Conservation (phyloP, 345 rosid species). For the Lepidium sativum region DNA sequence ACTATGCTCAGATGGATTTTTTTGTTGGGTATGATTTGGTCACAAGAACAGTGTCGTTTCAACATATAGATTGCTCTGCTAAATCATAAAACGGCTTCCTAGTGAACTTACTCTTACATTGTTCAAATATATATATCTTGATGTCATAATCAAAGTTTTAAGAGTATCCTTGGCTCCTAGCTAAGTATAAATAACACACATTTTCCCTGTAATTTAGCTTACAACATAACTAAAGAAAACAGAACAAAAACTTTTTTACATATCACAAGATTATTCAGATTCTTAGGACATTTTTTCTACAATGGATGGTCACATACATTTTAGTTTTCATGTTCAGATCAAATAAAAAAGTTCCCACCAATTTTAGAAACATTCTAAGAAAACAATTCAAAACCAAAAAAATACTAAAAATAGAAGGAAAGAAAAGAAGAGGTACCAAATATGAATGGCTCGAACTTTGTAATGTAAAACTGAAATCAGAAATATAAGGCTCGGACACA, state of each 20-base stretch:
- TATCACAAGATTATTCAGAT: neutral
- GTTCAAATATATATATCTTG: neutral
- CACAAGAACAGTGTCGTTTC: slow-evolving; percentile 33
- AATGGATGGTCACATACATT: slow-evolving; percentile 14
- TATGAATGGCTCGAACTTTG: slow-evolving; percentile 10
- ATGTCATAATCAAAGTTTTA: neutral
- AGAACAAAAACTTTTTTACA: neutral
- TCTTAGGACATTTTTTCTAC: neutral
- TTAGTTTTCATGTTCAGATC: neutral
- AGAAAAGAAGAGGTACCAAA: neutral
- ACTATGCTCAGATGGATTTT: slow-evolving; percentile 44
- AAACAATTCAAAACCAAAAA: slow-evolving; percentile 1
- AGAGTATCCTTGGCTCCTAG: neutral
- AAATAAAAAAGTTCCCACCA: slow-evolving; percentile 1
- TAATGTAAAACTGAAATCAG: neutral
- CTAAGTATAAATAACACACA: neutral
- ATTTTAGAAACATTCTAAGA: neutral
- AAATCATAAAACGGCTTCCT: neutral
- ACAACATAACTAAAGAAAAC: neutral
- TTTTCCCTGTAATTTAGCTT: neutral
- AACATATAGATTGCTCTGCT: slow-evolving; percentile 37
- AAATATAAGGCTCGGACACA: neutral
- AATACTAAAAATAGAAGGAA: neutral
- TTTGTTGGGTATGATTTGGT: slow-evolving; percentile 43
- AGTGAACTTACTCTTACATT: neutral